phyloP scores from a whole-genome alignment of 352 stramenopile genomes.

The Detonula confervacea region DNA sequence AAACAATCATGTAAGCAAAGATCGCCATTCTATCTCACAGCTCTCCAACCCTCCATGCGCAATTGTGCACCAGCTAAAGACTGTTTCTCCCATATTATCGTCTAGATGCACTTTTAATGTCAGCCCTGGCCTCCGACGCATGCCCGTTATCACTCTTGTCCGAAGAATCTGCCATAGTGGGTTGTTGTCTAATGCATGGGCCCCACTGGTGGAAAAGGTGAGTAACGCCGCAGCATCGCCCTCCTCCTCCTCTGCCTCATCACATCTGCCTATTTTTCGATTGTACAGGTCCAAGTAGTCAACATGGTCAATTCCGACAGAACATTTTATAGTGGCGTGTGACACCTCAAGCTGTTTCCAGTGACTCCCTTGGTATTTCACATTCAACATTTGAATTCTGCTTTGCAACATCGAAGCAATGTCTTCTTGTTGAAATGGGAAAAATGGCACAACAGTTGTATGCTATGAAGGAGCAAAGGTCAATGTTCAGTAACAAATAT shows the following conservation, averaged over 20 bases:
- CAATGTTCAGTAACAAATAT: too few species aligned
- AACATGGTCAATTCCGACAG: constrained; percentile 37
- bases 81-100: constrained; percentile 1
- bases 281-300: constrained; percentile 45
- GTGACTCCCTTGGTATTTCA: constrained; percentile 16
- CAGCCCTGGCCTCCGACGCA: constrained; percentile 13
- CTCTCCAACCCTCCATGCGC: not conserved
- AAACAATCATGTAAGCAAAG: constrained; percentile 8
- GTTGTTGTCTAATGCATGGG: constrained; percentile 32
- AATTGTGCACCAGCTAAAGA: constrained; percentile 8
- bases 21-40: constrained; percentile 13
- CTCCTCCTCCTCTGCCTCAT: constrained; percentile 11
- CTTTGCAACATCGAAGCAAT: constrained; percentile 28
- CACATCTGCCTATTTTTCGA: not conserved
- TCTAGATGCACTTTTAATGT: constrained; percentile 16
- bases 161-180: constrained; percentile 15
- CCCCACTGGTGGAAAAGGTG: constrained; percentile 36
- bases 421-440: constrained; percentile 50
- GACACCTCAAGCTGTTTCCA: constrained; percentile 48
- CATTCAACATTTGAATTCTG: constrained; percentile 29
- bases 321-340: constrained; percentile 20
- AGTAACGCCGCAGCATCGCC: not conserved
- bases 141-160: constrained; percentile 11
- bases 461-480: too few species aligned
- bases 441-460: constrained; percentile 36